phyloP scores from a whole-genome alignment of 169 alveolate species.

The Plasmodium vinckei region DNA sequence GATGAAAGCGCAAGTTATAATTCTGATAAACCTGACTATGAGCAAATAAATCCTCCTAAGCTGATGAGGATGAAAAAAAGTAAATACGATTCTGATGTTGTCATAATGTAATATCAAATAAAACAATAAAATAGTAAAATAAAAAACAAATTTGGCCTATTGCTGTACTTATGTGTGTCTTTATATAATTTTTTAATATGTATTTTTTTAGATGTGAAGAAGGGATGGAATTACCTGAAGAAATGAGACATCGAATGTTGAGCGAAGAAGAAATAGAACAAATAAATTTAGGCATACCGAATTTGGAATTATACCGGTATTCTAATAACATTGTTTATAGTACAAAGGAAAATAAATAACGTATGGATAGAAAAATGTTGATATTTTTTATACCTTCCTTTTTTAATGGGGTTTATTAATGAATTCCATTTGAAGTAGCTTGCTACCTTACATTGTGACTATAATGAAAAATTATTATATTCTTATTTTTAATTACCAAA shows the following conservation, averaged over 20 bases:
- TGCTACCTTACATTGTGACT: too few species aligned
- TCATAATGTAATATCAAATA: slow-evolving; percentile 27
- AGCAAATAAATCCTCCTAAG: not conserved
- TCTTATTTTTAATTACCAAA: too few species aligned
- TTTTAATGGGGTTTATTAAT: too few species aligned
- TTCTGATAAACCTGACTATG: not conserved
- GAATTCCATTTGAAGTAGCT: too few species aligned
- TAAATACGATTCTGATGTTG: slow-evolving; percentile 40
- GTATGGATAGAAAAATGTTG: not conserved
- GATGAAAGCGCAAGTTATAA: not conserved
- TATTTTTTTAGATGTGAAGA: slow-evolving; percentile 20
- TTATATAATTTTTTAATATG: not conserved
- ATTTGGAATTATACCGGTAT: slow-evolving; percentile 1
- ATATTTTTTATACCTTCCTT: not conserved
- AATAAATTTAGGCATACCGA: slow-evolving; percentile 27
- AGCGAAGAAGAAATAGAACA: slow-evolving; percentile 68
- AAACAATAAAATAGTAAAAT: not conserved
- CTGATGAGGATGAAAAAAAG: slow-evolving; percentile 12
- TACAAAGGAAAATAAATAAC: slow-evolving; percentile 1
- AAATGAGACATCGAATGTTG: not conserved
- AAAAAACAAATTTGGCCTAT: not conserved
- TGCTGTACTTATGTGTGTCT: not conserved
- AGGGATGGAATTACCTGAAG: slow-evolving; percentile 5
- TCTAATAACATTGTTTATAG: slow-evolving; percentile 15
- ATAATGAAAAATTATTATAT: too few species aligned